A percentile compares a stretch with the other conserved stretches of the same genome.
Conservation (phyloP, 306 rosid species). For the Elaeagnus macrophylla region DNA sequence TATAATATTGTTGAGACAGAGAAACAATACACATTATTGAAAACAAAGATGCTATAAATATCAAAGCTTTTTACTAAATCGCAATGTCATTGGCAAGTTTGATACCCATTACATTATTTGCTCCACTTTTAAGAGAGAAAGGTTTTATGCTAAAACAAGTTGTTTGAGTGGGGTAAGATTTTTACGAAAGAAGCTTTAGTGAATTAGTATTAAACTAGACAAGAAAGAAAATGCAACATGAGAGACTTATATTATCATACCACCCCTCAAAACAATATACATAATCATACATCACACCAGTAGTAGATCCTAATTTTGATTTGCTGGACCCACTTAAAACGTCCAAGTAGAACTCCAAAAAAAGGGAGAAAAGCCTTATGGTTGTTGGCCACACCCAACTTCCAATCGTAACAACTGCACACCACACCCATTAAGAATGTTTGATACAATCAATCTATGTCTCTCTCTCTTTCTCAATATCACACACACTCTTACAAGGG, state of each 20-base stretch:
- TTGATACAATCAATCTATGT: conserved; percentile 30
- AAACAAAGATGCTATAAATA: too few species aligned
- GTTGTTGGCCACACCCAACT: conserved; percentile 62
- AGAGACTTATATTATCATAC: conserved; percentile 20
- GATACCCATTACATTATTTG: conserved; percentile 20
- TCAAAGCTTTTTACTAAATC: too few species aligned
- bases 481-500: conserved; percentile 17
- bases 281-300: conserved; percentile 60
- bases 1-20: too few species aligned
- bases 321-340: conserved; percentile 64
- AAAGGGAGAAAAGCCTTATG: conserved; percentile 23
- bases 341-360: conserved; percentile 39
- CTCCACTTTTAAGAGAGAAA: conserved; percentile 25
- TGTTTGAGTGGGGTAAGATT: conserved; percentile 28
- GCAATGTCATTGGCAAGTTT: conserved; percentile 10
- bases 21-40: too few species aligned
- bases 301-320: conserved; percentile 74
- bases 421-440: conserved; percentile 28
- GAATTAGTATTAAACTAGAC: conserved; percentile 20
- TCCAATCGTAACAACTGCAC: conserved; percentile 57
- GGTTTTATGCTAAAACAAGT: conserved; percentile 18
- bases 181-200: conserved; percentile 19
- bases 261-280: conserved; percentile 20
- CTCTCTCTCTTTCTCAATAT: conserved; percentile 11
- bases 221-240: conserved; percentile 1